Base-by-base conservation (phyloP, 2,329 filamentous ascomycete genomes). In the Zasmidium citrigriseum region DNA sequence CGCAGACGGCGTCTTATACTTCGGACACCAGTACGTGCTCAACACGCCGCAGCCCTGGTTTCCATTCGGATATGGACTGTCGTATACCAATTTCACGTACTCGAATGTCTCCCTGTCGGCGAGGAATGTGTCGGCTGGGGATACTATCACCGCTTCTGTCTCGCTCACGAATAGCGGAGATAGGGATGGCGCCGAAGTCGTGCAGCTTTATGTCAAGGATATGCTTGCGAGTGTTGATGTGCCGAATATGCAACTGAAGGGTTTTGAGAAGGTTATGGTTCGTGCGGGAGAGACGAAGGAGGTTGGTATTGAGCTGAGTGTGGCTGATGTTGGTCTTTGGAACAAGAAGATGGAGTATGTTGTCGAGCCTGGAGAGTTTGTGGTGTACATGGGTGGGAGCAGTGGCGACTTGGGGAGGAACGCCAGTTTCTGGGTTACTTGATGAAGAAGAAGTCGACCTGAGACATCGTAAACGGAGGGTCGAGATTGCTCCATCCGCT, bases 291-390 rank as follows among this genome's bases (percentile, higher is more conserved):
- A 65, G 55, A 62, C 54, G 22, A 59, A 57, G 14, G 47, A 61
- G 4, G 57, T 65, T 5, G 46, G 34, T 2, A 65, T 67, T 55
- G 77, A 81, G 18, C 67, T 86, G 20, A 68, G 79, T 25, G 77
- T 86, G 2, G 65, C 70, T 20, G 77, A 83, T 49, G 71, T 84
- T 62, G 83, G 83, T 0, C 67, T 86, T 7, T 87, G 84, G 84
- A 76, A 85, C 69, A 65, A 74, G 12, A 77, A 73, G 29, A 88
- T 90, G 86, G 76, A 87, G 71, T 91, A 91, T 72, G 86, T 89
- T 22, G 88, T 91, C 38, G 89, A 91, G 78, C 83, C 83, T 2
- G 89, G 89, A 1, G 81, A 86, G 44, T 91, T 91, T 70, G 73
- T 80, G 4, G 76, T 90, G 10, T 77, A 81, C 55, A 82, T 88